These are phyloP conservation scores for Aspergillus pseudoglaucus DNA, from an alignment of 2,329 filamentous ascomycete genomes.

Conservation along the genomic window DNA sequence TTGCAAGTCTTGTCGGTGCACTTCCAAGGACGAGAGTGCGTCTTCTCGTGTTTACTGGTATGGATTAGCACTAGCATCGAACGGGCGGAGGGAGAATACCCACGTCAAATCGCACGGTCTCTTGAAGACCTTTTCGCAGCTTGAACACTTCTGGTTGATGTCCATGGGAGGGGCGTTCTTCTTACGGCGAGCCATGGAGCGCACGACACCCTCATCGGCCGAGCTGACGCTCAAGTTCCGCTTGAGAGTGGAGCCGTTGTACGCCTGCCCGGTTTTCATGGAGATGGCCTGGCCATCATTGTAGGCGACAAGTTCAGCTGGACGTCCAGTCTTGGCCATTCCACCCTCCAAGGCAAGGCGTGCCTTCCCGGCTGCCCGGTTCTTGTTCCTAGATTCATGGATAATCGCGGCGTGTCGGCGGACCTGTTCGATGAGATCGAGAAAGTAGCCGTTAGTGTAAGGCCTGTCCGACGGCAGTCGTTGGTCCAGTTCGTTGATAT, in stretches of 20 bases:
- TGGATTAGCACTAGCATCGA: constrained; percentile 5
- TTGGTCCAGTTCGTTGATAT: constrained; percentile 79
- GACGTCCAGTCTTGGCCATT: constrained; percentile 71
- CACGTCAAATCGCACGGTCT: constrained; percentile 86
- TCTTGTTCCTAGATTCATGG: constrained; percentile 65
- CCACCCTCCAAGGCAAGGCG: constrained; percentile 77
- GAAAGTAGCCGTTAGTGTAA: constrained; percentile 93
- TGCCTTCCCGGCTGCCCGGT: constrained; percentile 47
- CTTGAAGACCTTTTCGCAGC: constrained; percentile 91
- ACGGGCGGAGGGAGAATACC: constrained; percentile 9
- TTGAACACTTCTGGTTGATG: constrained; percentile 70
- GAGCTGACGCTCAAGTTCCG: constrained; percentile 50
- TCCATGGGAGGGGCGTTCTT: constrained; percentile 85
- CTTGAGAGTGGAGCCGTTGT: constrained; percentile 48
- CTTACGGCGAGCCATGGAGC: constrained; percentile 93
- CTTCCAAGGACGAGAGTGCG: constrained; percentile 93
- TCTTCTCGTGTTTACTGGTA: constrained; percentile 85
- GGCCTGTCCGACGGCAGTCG: constrained; percentile 76
- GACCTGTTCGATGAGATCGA: constrained; percentile 93
- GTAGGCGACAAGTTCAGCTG: constrained; percentile 75
- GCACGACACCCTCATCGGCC: constrained; percentile 71
- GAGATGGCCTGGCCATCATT: constrained; percentile 76
- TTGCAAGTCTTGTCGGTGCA: constrained; percentile 78
- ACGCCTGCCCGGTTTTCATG: constrained; percentile 61
- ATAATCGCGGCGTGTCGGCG: constrained; percentile 82